Conservation (phyloP, 257 asterid genomes). For the Solanum microdontum region DNA sequence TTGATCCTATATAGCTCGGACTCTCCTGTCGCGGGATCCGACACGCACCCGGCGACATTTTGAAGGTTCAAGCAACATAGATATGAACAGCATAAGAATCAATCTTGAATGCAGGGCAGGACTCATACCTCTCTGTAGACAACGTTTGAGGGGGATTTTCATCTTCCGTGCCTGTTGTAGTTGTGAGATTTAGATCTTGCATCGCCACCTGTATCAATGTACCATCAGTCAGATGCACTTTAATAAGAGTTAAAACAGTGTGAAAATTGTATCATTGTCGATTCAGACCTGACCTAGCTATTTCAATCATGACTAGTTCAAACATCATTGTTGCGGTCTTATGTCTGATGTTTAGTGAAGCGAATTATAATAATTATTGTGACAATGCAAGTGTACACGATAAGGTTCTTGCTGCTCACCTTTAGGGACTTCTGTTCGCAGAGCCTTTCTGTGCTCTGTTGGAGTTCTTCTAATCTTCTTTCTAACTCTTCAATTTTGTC, state of each 20-base stretch:
- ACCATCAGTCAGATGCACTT: neutral
- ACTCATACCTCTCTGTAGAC: neutral
- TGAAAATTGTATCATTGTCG: neutral
- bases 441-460: constrained; percentile 21
- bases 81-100: neutral
- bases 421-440: constrained; percentile 22
- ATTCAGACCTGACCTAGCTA: neutral
- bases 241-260: neutral
- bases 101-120: neutral
- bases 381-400: neutral
- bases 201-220: neutral
- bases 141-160: neutral
- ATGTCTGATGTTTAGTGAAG: neutral
- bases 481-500: constrained; percentile 57
- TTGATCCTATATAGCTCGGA: neutral
- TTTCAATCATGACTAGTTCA: neutral
- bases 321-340: neutral
- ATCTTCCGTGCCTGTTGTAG: neutral
- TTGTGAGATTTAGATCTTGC: neutral
- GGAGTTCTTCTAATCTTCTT: constrained; percentile 38
- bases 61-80: neutral
- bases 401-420: constrained; percentile 28
- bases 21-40: neutral
- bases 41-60: neutral
- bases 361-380: neutral